Percentiles rank a stretch among this genome's conserved stretches.
phyloP scores from a whole-genome alignment of 768 basidiomycete species.

The Russula emetica region DNA sequence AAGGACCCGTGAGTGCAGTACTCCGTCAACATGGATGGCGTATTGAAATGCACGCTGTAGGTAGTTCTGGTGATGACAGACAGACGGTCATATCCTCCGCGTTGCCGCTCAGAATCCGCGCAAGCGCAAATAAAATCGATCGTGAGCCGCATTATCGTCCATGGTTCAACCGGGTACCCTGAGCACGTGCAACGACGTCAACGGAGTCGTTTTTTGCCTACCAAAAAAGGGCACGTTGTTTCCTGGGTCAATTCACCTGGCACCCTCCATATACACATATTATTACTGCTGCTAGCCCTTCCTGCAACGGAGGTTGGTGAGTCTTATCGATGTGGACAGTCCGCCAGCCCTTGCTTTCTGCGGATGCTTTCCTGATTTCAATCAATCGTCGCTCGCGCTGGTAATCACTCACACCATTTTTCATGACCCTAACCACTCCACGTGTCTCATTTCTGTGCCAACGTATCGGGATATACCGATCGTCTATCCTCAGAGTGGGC shows the following conservation, averaged over 20 bases:
- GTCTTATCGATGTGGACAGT: constrained; percentile 15
- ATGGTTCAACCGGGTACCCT: background rate
- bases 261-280: background rate
- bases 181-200: constrained; percentile 7
- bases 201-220: background rate
- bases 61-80: constrained; percentile 10
- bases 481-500: background rate
- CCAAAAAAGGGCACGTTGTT: background rate
- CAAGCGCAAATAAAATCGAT: constrained; percentile 8
- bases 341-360: background rate
- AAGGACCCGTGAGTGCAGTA: constrained; percentile 1
- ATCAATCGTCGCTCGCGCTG: background rate
- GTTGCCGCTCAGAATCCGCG: constrained; percentile 10
- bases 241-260: background rate
- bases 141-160: constrained; percentile 10
- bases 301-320: background rate
- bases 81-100: background rate
- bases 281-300: background rate
- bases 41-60: background rate
- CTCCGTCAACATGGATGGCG: constrained; percentile 4
- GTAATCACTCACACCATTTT: constrained; percentile 1
- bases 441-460: constrained; percentile 6
- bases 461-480: constrained; percentile 1
- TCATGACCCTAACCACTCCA: constrained; percentile 9
- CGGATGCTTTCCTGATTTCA: background rate